A percentile compares a stretch with the other conserved stretches of the same genome.
These are phyloP conservation scores for Elaphomyces granulatus DNA, from an alignment of 495 filamentous ascomycete genomes.

Conservation along the genomic window DNA sequence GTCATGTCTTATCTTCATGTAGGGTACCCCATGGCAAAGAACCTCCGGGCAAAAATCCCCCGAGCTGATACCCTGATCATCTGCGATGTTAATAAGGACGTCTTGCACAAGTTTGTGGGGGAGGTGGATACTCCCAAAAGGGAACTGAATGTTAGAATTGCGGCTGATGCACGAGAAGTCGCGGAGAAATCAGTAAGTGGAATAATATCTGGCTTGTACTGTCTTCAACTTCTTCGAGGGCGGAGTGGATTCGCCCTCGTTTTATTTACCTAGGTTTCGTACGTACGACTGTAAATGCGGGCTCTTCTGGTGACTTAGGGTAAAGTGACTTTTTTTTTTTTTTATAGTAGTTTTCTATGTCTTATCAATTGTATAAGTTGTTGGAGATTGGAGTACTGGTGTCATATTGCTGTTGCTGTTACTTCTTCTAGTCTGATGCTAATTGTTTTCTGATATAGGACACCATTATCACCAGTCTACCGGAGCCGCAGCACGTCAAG, in stretches of 20 bases:
- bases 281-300: no score
- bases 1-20: slow-evolving; percentile 10
- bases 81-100: slow-evolving; percentile 57
- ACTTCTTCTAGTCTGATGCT: no score
- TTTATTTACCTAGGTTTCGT: no score
- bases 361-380: no score
- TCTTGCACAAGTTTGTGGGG: slow-evolving; percentile 41
- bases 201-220: no score
- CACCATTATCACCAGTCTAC: slow-evolving; percentile 65
- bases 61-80: slow-evolving; percentile 51
- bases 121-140: slow-evolving; percentile 35
- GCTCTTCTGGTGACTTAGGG: no score
- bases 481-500: slow-evolving; percentile 66
- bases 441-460: slow-evolving; percentile 36
- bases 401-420: no score
- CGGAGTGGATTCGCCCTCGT: no score
- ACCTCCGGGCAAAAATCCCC: slow-evolving; percentile 63
- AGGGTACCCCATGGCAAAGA: slow-evolving; percentile 82
- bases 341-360: no score
- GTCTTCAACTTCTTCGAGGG: no score
- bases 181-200: slow-evolving; percentile 59
- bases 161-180: slow-evolving; percentile 43
- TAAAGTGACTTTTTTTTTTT: no score
- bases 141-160: slow-evolving; percentile 40
- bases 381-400: no score